Base-by-base conservation (phyloP, 2,329 filamentous ascomycete species). In the Aureobasidium leucospermi region DNA sequence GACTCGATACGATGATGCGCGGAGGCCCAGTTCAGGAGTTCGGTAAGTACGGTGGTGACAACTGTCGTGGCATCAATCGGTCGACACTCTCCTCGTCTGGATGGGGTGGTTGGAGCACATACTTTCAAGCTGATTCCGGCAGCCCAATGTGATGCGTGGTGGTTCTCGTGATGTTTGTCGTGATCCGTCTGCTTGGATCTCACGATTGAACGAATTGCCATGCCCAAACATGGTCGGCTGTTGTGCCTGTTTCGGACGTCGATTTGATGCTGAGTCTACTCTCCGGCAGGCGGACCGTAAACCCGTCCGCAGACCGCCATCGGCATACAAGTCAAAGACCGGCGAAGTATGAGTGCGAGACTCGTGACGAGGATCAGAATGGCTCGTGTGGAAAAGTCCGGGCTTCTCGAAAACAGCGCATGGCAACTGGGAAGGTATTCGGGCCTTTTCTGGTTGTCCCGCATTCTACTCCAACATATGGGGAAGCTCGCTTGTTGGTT, bases 1-100 rank as follows among this genome's bases (percentile, higher is more conserved):
- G 85, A 0, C 73, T 87, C 1, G 85, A 87, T 62, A 85, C 87
- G 84, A 75, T 78, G 4, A 87, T 87, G 85, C 84, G 85, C 0
- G 85, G 85, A 4, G 68, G 68, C 16, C 55, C 55, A 1, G 55
- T 58, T 1, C 60, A 60, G 6, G 55, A 59, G 4, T 68, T 67
- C 61, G 48, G 36, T 19, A 59, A 63, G 19, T 64, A 63, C n/a
- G 64, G 63, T 2, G 64, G 58, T 19, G 61, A 4, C 23, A 23
- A 23, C 23, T 23, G 1, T 23, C 23, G 3, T 23, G 23, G 1
- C 23, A 23, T 23, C 23, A 23, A 23, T 23, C 23, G 23, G 23
- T 23, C 23, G 23, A 23, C 23, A 23, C 1, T 23, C 23, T 23
- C 23, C 23, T 3, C 23, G 23, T 23, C 23, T 23, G 23, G 2